phyloP scores from a whole-genome alignment of 768 basidiomycete species.

The Terana coerulea region DNA sequence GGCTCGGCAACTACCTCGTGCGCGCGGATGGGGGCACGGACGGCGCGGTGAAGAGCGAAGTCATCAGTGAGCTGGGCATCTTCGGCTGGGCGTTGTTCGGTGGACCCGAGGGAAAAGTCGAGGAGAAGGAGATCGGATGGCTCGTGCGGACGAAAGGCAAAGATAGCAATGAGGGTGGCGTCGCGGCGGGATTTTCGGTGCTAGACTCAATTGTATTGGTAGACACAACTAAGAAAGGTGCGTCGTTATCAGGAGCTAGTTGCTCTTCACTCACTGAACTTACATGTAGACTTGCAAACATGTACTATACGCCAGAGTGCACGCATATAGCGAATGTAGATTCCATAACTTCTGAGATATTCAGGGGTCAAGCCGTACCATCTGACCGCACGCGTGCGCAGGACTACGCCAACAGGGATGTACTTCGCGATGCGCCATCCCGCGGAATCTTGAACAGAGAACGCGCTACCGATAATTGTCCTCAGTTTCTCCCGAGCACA shows the following conservation, averaged over 20 bases:
- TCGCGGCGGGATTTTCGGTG: conserved; percentile 51
- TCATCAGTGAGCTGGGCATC: conserved; percentile 87
- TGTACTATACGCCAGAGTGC: not conserved
- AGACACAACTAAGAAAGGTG: conserved; percentile 23
- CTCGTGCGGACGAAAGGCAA: conserved; percentile 86
- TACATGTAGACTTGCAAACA: not conserved
- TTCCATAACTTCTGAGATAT: not conserved
- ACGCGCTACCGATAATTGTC: conserved; percentile 8
- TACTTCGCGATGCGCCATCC: not conserved
- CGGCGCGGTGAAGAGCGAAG: conserved; percentile 53
- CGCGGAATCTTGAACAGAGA: not conserved
- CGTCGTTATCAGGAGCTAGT: not conserved
- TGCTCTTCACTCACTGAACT: not conserved
- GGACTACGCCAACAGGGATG: too few species aligned
- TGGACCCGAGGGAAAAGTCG: conserved; percentile 33
- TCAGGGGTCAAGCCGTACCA: not conserved
- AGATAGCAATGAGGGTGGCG: conserved; percentile 89
- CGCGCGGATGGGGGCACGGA: conserved; percentile 52
- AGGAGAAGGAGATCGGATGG: conserved; percentile 75
- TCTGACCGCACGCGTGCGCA: not conserved
- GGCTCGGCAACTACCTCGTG: conserved; percentile 69
- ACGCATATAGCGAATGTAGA: not conserved
- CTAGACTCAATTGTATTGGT: conserved; percentile 40
- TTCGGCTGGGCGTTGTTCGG: conserved; percentile 89
- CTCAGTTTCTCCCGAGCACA: conserved; percentile 7